These are phyloP conservation scores for Zygotorulaspora sp. DNA, from an alignment of 805 yeast species.

Conservation along the genomic window DNA sequence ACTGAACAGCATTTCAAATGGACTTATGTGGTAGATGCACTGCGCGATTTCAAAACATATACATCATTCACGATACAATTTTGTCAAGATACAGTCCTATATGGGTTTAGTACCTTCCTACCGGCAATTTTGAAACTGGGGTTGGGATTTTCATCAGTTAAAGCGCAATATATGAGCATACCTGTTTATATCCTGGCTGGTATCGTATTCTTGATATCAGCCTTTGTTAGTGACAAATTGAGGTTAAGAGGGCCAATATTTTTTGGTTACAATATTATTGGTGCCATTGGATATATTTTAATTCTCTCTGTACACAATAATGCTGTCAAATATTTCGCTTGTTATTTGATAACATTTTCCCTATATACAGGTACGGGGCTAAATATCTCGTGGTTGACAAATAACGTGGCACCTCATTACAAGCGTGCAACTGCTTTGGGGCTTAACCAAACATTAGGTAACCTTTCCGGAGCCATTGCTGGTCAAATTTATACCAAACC, in stretches of 20 bases:
- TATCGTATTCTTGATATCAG: slow-evolving; percentile 23
- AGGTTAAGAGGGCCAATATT: slow-evolving; percentile 35
- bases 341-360: slow-evolving; percentile 36
- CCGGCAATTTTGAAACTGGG: slow-evolving; percentile 37
- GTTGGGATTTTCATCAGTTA: slow-evolving; percentile 22
- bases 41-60: slow-evolving; percentile 38
- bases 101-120: slow-evolving; percentile 42
- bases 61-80: slow-evolving; percentile 40
- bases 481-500: slow-evolving; percentile 41
- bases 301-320: slow-evolving; percentile 31
- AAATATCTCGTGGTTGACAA: slow-evolving; percentile 42
- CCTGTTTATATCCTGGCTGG: slow-evolving; percentile 40
- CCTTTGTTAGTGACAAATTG: slow-evolving; percentile 31
- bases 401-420: slow-evolving; percentile 41
- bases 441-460: slow-evolving; percentile 43
- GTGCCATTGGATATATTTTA: slow-evolving; percentile 35
- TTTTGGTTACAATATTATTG: slow-evolving; percentile 25
- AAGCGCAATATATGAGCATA: slow-evolving; percentile 40
- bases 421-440: slow-evolving; percentile 43
- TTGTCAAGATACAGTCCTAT: slow-evolving; percentile 41
- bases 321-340: slow-evolving; percentile 38
- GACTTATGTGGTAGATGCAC: slow-evolving; percentile 34
- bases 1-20: slow-evolving; percentile 23
- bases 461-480: slow-evolving; percentile 43
- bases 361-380: slow-evolving; percentile 39